phyloP scores from a whole-genome alignment of 257 asterid species.

The Solanum tarijense region DNA sequence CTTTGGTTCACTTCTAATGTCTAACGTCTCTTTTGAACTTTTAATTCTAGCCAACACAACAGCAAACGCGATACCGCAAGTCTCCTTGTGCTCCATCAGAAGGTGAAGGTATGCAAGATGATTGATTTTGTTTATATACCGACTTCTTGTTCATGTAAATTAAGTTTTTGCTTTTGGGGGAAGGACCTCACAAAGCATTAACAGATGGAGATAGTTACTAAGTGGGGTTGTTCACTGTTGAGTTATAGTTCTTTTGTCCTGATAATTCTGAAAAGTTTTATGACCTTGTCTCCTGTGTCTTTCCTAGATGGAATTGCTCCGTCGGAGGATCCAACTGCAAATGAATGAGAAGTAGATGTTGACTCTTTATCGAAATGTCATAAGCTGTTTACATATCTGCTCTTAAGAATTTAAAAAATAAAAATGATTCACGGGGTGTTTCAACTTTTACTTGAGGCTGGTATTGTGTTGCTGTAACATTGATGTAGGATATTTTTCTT shows the following conservation, averaged over 20 bases:
- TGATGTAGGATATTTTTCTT: conserved; percentile 19
- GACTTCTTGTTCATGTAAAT: neutral
- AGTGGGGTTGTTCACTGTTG: neutral
- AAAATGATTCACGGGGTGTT: neutral
- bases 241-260: neutral
- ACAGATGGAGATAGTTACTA: neutral
- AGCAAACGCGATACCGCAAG: conserved; percentile 92
- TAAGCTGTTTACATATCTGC: neutral
- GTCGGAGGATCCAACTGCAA: conserved; percentile 37
- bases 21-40: neutral
- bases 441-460: neutral
- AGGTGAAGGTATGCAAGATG: conserved; percentile 62
- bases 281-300: neutral
- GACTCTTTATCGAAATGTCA: neutral
- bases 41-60: conserved; percentile 72
- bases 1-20: neutral
- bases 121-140: neutral
- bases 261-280: neutral
- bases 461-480: conserved; percentile 8
- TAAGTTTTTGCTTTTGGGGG: neutral
- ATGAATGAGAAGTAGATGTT: conserved; percentile 28
- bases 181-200: neutral
- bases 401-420: neutral
- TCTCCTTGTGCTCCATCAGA: conserved; percentile 84
- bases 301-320: conserved; percentile 46